A percentile compares a stretch with the other conserved stretches of the same genome.
Evolutionary conservation across 352 stramenopile species (phyloP).

Genomic region (Aphanomyces astaci): DNA sequence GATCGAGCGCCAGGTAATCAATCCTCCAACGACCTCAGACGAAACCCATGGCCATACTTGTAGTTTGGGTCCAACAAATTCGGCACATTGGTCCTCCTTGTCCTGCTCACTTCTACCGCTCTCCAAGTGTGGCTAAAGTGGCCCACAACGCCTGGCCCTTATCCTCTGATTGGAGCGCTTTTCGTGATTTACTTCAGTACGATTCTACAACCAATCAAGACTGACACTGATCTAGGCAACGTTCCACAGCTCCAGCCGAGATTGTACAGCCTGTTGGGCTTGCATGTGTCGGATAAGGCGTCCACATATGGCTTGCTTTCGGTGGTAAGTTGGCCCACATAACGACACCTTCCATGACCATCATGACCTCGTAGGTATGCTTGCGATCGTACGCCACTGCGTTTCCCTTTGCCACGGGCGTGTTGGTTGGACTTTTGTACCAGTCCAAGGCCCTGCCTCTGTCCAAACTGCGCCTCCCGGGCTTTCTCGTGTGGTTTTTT

Average conservation of each 20-base stretch:
- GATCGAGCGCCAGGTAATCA: slow-evolving; percentile 52
- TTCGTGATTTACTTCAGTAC: slow-evolving; percentile 71
- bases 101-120: slow-evolving; percentile 34
- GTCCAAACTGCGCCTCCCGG: slow-evolving; percentile 58
- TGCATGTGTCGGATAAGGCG: slow-evolving; percentile 82
- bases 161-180: slow-evolving; percentile 63
- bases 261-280: slow-evolving; percentile 43
- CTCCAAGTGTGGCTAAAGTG: slow-evolving; percentile 20
- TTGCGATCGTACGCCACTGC: slow-evolving; percentile 47
- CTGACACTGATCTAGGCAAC: slow-evolving; percentile 41
- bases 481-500: slow-evolving; percentile 56
- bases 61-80: slow-evolving; percentile 84
- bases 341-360: not conserved
- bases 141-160: slow-evolving; percentile 46
- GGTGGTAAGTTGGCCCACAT: slow-evolving; percentile 65
- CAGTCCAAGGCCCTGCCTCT: slow-evolving; percentile 46
- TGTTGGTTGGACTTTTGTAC: slow-evolving; percentile 56
- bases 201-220: not conserved
- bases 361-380: slow-evolving; percentile 40
- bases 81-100: slow-evolving; percentile 60
- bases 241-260: slow-evolving; percentile 66
- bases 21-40: not conserved
- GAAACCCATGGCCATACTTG: not conserved
- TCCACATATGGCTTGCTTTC: slow-evolving; percentile 61
- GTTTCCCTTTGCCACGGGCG: slow-evolving; percentile 51